Base-by-base conservation (phyloP, 192 early-diverging fungal species). In the Coemansia sp. region DNA sequence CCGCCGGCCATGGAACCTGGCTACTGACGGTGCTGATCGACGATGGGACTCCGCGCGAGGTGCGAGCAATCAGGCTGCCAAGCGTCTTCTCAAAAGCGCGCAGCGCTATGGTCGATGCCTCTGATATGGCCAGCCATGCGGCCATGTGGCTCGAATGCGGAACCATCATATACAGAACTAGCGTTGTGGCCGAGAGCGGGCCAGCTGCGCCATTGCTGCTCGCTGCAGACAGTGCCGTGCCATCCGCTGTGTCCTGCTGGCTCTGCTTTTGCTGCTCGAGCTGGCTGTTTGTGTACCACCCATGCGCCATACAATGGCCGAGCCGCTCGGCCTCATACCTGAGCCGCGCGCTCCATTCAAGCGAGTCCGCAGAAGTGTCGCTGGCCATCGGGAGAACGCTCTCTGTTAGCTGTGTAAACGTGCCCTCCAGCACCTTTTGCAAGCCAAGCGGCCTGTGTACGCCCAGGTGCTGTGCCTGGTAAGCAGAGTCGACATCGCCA, bases 391-490 rank as follows among this genome's bases (percentile, higher is more conserved):
- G 38, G 0, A 30, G 20, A 21, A 38, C 20, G 34, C 57, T 45
- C 23, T 71, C 74, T 1, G 69, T 62, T 7, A 68, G 53, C 61
- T 71, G 68, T 33, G 75, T 71, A 48, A 76, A 71, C 9, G 57
- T 60, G 3, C 76, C 68, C n/a, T 69, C 71, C n/a, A 73, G 71
- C 30, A 49, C 65, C 38, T 36, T 36, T 23, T 60, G 23, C 63
- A 69, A 24, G n/a, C 51, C 66, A 49, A 82, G 68, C 34, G 79
- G 71, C 0, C 65, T 66, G 46, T 82, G 79, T 18, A 71, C 67
- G 26, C 79, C 79, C 16, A 82, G 55, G 60, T 82, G 79, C 55
- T 65, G 51, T 16, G 74, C 64, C 53, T 82, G 79, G 71, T 82
- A 82, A 0, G 74, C 67, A 20, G 79, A 76, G 46, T 74, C 79